These are phyloP conservation scores for Boletus sp. DNA, from an alignment of 768 basidiomycete species.

Conservation along the genomic window DNA sequence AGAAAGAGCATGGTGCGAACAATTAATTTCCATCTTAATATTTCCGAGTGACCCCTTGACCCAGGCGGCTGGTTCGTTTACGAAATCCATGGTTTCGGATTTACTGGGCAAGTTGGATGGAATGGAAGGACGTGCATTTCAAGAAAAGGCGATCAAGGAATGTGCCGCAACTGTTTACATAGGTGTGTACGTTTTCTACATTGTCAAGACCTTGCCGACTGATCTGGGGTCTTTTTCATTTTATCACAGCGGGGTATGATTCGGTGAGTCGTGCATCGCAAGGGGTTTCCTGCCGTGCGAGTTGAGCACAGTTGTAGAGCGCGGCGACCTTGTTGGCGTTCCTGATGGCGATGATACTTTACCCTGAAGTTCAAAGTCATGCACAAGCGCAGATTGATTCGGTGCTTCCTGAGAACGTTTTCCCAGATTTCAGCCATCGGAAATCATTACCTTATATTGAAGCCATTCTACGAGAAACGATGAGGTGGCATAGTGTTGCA, in stretches of 20 bases:
- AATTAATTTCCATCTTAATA: neutral
- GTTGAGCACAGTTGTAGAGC: conserved; percentile 14
- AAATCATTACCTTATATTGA: conserved; percentile 28
- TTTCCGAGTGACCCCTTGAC: neutral
- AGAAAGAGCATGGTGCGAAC: conserved; percentile 23
- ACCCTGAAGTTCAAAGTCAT: conserved; percentile 29
- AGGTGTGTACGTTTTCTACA: conserved; percentile 14
- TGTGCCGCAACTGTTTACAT: conserved; percentile 32
- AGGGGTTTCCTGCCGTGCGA: neutral
- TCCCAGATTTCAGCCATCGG: conserved; percentile 28
- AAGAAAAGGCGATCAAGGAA: conserved; percentile 26
- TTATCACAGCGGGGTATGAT: conserved; percentile 25
- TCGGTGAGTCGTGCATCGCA: conserved; percentile 12
- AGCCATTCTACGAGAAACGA: conserved; percentile 29
- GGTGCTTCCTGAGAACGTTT: conserved; percentile 6
- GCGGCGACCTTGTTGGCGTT: conserved; percentile 23
- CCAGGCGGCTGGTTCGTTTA: conserved; percentile 23
- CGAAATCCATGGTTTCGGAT: conserved; percentile 30
- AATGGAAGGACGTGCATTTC: conserved; percentile 7
- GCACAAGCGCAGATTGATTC: conserved; percentile 32
- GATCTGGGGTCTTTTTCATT: neutral
- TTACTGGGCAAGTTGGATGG: conserved; percentile 19
- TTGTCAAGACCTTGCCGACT: neutral
- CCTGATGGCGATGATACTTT: conserved; percentile 29
- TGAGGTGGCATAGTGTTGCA: conserved; percentile 32